phyloP scores from a whole-genome alignment of 129 eudicot genomes.

The Helianthus annuus region HanXRQr2.0-SUNRISE NC_035443.2:27428093-27428592 shows the following conservation, averaged over 20 bases:
- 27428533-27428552: conserved; percentile 29
- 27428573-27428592: conserved; percentile 34
- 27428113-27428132: background rate
- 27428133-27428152: conserved; percentile 10
- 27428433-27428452: conserved; percentile 36
- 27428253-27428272: background rate
- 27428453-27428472: conserved; percentile 33
- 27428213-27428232: background rate
- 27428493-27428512: conserved; percentile 30
- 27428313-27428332: conserved; percentile 22
- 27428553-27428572: conserved; percentile 54
- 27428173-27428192: background rate
- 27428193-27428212: background rate
- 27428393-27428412: conserved; percentile 43
- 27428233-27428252: background rate
- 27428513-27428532: conserved; percentile 38
- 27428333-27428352: conserved; percentile 40
- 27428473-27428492: conserved; percentile 33
- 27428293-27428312: conserved; percentile 22
- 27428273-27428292: conserved; percentile 43
- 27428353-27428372: conserved; percentile 58
- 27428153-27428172: conserved; percentile 3
- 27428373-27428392: conserved; percentile 34
- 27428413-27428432: conserved; percentile 50
- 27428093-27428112: conserved; percentile 8